phyloP scores from a whole-genome alignment of 2,329 filamentous ascomycete genomes.

The Calcarisporium arbuscula region DNA sequence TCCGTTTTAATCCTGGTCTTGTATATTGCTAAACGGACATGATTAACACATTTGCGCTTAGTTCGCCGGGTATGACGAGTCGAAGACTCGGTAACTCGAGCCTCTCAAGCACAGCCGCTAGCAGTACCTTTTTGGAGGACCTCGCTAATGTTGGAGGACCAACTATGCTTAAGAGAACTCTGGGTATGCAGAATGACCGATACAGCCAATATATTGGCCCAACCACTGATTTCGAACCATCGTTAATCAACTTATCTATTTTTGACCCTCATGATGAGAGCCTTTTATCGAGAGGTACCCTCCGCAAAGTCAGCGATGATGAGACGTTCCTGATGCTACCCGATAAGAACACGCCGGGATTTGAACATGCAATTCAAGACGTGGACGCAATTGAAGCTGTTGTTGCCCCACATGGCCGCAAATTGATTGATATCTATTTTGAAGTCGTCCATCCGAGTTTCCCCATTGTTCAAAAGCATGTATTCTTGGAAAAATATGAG shows the following conservation, averaged over 20 bases:
- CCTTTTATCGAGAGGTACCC: slow-evolving; percentile 58
- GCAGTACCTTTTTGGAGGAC: slow-evolving; percentile 59
- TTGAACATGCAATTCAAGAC: slow-evolving; percentile 63
- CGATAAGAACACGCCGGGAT: slow-evolving; percentile 64
- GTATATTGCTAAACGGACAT: too few species aligned
- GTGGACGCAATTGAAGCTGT: slow-evolving; percentile 67
- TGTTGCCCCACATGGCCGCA: slow-evolving; percentile 70
- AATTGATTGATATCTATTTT: slow-evolving; percentile 76
- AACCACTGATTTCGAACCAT: slow-evolving; percentile 77
- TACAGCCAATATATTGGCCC: slow-evolving; percentile 80
- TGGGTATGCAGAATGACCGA: slow-evolving; percentile 71
- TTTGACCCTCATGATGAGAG: slow-evolving; percentile 81
- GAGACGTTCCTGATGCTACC: slow-evolving; percentile 78
- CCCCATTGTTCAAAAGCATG: slow-evolving; percentile 74
- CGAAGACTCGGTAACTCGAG: slow-evolving; percentile 49
- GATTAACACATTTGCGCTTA: slow-evolving; percentile 37
- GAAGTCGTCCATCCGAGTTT: slow-evolving; percentile 73
- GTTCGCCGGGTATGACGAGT: slow-evolving; percentile 48
- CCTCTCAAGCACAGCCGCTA: slow-evolving; percentile 55
- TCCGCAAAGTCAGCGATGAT: slow-evolving; percentile 69
- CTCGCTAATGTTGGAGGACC: slow-evolving; percentile 65
- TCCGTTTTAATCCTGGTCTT: slow-evolving; percentile 26
- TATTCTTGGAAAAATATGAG: slow-evolving; percentile 74
- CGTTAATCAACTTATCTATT: slow-evolving; percentile 72
- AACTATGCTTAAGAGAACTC: slow-evolving; percentile 59